Percentiles rank a stretch among this genome's conserved stretches.
Conservation (phyloP, 345 rosid species). For the Brassica incana region DNA sequence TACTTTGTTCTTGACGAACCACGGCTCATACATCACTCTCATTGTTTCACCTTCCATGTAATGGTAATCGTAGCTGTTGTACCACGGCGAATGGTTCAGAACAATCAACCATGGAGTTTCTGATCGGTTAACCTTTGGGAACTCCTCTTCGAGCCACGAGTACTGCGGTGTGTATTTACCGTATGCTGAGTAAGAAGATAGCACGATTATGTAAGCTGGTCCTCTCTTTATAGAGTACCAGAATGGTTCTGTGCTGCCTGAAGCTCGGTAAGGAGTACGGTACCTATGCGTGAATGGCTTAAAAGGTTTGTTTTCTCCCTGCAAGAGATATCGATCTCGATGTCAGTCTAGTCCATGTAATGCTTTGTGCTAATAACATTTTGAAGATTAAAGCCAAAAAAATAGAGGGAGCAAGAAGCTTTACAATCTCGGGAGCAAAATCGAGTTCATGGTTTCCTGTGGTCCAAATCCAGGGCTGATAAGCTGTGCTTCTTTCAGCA, state of each 20-base stretch:
- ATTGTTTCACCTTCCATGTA: constrained; percentile 96
- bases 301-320: constrained; percentile 86
- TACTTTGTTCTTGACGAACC: constrained; percentile 77
- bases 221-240: constrained; percentile 99
- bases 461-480: constrained; percentile 98
- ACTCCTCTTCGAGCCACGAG: constrained; percentile 67
- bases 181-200: constrained; percentile 86
- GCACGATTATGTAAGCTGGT: constrained; percentile 74
- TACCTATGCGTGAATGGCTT: constrained; percentile 74
- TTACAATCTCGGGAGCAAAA: constrained; percentile 70
- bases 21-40: constrained; percentile 86
- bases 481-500: constrained; percentile 77
- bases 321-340: constrained; percentile 32
- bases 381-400: background rate
- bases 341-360: background rate
- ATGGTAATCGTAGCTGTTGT: constrained; percentile 90
- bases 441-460: constrained; percentile 88
- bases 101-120: constrained; percentile 96
- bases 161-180: constrained; percentile 89
- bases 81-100: constrained; percentile 80
- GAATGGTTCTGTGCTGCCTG: constrained; percentile 68
- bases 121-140: constrained; percentile 73
- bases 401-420: constrained; percentile 11
- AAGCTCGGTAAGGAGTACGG: constrained; percentile 67
- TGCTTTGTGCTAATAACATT: background rate